A percentile compares a stretch with the other conserved stretches of the same genome.
These are phyloP conservation scores for Heliamphora pulchella DNA, from an alignment of 179 eudicot genomes.

Conservation along the genomic window DNA sequence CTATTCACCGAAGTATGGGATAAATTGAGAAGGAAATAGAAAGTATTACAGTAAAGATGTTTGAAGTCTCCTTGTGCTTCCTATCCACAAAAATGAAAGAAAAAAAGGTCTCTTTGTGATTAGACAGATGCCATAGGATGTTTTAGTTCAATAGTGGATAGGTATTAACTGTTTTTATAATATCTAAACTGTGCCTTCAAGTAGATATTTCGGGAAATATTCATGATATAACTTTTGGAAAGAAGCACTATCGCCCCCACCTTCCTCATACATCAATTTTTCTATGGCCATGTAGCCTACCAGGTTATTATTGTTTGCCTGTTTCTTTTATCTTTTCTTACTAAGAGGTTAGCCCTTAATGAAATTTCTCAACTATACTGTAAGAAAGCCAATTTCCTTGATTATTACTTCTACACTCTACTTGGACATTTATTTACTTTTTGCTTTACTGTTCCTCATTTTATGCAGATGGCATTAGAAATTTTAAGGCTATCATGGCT, in stretches of 20 bases:
- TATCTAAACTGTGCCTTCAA: background rate
- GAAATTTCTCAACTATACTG: background rate
- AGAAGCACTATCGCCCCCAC: too few species aligned
- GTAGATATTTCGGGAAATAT: too few species aligned
- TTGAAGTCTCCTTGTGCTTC: background rate
- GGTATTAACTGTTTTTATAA: background rate
- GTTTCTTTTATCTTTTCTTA: background rate
- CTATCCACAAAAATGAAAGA: too few species aligned
- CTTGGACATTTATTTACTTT: background rate
- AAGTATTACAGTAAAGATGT: background rate
- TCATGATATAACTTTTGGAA: too few species aligned
- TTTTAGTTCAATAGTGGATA: background rate
- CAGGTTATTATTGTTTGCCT: background rate
- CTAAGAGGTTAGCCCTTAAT: background rate
- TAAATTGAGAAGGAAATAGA: background rate
- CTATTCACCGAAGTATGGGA: background rate
- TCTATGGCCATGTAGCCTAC: too few species aligned
- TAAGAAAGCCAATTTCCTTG: background rate
- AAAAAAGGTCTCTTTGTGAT: too few species aligned
- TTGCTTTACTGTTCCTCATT: background rate
- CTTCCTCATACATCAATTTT: too few species aligned
- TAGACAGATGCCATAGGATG: background rate
- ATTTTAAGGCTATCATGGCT: conserved; percentile 67
- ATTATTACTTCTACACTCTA: too few species aligned
- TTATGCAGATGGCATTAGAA: conserved; percentile 41